phyloP scores from a whole-genome alignment of 352 stramenopile species.

The Globisporangium takayamanum region DNA sequence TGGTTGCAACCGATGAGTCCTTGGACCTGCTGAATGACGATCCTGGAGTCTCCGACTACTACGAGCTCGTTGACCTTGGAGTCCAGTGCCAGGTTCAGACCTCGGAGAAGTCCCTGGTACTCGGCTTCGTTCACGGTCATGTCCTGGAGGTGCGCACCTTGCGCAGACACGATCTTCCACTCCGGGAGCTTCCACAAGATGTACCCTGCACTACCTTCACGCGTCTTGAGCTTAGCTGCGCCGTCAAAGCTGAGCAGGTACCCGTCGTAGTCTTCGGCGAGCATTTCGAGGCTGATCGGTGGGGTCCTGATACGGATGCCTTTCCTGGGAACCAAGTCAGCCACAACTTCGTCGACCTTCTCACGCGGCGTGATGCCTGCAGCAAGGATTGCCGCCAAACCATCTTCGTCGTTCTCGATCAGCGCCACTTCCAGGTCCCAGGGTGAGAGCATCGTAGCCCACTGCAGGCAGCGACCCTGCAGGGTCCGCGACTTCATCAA shows the following conservation, averaged over 20 bases:
- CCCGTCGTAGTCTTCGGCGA: too few relatives aligned
- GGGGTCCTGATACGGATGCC: slow-evolving; percentile 1
- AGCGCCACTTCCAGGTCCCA: slow-evolving; percentile 6
- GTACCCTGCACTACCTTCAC: slow-evolving; percentile 11
- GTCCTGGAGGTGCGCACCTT: slow-evolving; percentile 5
- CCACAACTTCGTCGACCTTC: slow-evolving; percentile 5
- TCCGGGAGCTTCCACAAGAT: slow-evolving; percentile 15
- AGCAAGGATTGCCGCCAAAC: slow-evolving; percentile 5
- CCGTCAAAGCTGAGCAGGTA: slow-evolving; percentile 19
- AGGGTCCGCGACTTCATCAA: slow-evolving; percentile 12
- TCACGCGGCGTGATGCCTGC: slow-evolving; percentile 8
- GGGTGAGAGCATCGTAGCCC: slow-evolving; percentile 12
- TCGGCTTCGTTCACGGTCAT: slow-evolving; percentile 22
- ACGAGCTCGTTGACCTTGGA: slow-evolving; percentile 7
- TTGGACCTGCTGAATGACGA: slow-evolving; percentile 14
- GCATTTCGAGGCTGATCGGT: slow-evolving; percentile 4
- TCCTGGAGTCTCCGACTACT: slow-evolving; percentile 13
- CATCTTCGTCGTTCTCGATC: slow-evolving; percentile 1
- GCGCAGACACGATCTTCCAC: slow-evolving; percentile 13
- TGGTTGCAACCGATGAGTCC: slow-evolving; percentile 12
- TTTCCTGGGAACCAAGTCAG: not conserved
- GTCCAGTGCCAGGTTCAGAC: not conserved
- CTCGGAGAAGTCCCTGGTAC: slow-evolving; percentile 14
- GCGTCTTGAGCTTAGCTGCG: slow-evolving; percentile 9
- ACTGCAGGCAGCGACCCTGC: slow-evolving; percentile 9